Evolutionary conservation across 2,329 filamentous ascomycete genomes (phyloP), one percentile per base, ranked within the genome.

Genomic region (Neoarthrinium moseri): DNA sequence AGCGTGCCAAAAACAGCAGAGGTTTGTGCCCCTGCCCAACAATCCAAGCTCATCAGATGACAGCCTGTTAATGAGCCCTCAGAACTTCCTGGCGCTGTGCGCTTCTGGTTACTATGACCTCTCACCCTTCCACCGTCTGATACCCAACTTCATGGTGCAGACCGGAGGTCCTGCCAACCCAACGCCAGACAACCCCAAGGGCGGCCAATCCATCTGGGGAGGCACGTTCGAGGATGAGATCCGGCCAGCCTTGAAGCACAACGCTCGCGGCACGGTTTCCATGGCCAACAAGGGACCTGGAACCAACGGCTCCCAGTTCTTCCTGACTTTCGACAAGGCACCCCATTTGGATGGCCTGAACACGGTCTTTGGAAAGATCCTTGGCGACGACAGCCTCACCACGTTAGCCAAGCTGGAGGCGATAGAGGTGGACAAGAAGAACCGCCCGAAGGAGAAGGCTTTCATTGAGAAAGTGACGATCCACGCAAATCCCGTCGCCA

Each of bases 1-100:
- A 86, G 88, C 57, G 90, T 95, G 24, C 94, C 94, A 51, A 91
- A 92, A 67, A 96, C 94, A 1, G 87, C 91, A 52, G 89, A 96
- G 72, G 86, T 86, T 71, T 46, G 71, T 56, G 22, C 22, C 42
- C 29, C 27, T 27, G 24, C 26, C 23, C 18, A 17, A 34, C 35
- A 22, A 5, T 35, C 11, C 33, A 17, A 12, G 30, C 27, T 11
- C 22, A 48, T 20, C 8, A 26, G 40, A 32, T 48, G 4, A 21
- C 15, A 36, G 37, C 49, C 46, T 23, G 30, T 26, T 35, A 27
- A 11, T 21, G 23, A 29, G 39, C n/a, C n/a, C n/a, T n/a, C 63
- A 89, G 84, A 95, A 95, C 73, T 95, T 95, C 69, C 83, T 95
- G 55, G 89, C 89, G 43, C 84, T 94, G 52, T 91, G 87, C 73